Evolutionary conservation across 352 stramenopile species (phyloP), one percentile per base, ranked within the genome.

Genomic region (Elongisporangium prolatum): DNA sequence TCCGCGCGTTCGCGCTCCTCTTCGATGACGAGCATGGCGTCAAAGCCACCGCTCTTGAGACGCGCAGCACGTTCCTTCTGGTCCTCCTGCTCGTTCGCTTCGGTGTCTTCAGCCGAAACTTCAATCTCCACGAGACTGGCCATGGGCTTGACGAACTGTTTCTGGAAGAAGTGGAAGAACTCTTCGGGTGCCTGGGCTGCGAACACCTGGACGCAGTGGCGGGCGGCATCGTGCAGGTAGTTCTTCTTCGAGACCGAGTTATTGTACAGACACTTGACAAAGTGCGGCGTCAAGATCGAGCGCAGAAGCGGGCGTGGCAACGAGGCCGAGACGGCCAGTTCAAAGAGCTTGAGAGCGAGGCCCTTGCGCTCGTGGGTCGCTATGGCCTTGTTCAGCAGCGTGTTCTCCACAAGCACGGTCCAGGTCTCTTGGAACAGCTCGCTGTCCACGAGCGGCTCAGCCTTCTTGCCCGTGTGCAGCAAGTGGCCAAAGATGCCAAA

Each of bases 241-340:
- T 87, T 93, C 62, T 84, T 89, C 66, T 86, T 88, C 48, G 75
- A 75, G 3, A 89, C 75, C 44, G 78, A 74, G 59, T 95, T 95
- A 59, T 84, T 88, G 70, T 87, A 91, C 22, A 95, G 64, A 28
- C 82, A 89, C 69, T 84, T 90, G 70, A 95, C 80, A 11, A 95
- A 76, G 28, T 82, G 75, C 9, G 82, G 84, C 38, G 84, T 93
- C 8, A 95, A 68, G 37, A 89, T 84, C 6, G 80, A 64, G 28
- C 77, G 75, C 18, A 93, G 53, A 24, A 87, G 52, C 8, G 76
- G 53, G 3, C 67, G 63, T 7, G 80, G 76, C 34, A 95, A 60
- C 47, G 70, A 61, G 5, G 77, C 71, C 6, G 87, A 63, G 48
- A 92, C 63, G 4, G 34, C 34, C 0, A 90, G 64, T 69, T 93